Conservation (phyloP, 2,329 filamentous ascomycete species). For the Claviceps pusilla region DNA sequence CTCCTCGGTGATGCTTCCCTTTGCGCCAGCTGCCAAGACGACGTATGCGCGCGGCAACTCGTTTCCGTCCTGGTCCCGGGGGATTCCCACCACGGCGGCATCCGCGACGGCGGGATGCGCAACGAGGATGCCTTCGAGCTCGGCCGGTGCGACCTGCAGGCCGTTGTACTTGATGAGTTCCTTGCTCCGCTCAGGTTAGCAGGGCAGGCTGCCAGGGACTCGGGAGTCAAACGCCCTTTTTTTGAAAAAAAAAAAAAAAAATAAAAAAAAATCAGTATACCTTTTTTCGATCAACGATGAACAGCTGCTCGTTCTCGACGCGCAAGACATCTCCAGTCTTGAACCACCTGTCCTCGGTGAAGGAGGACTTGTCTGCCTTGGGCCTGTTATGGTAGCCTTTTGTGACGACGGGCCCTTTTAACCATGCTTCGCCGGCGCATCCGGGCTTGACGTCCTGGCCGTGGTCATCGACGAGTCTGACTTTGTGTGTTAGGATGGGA, state of each 20-base stretch:
- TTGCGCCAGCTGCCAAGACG: slow-evolving; percentile 12
- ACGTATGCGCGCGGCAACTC: slow-evolving; percentile 33
- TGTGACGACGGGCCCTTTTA: slow-evolving; percentile 45
- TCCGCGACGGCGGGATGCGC: slow-evolving; percentile 32
- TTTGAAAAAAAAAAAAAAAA: neutral
- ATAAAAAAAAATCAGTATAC: neutral
- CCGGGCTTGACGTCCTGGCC: slow-evolving; percentile 24
- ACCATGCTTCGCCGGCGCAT: slow-evolving; percentile 44
- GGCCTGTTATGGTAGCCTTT: slow-evolving; percentile 38
- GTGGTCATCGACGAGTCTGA: slow-evolving; percentile 24
- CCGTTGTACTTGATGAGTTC: slow-evolving; percentile 45
- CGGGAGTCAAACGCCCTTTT: too few relatives aligned
- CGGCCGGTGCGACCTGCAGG: slow-evolving; percentile 51
- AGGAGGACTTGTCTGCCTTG: too few relatives aligned
- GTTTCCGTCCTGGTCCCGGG: slow-evolving; percentile 24
- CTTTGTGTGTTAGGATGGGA: neutral
- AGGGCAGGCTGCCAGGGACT: too few relatives aligned
- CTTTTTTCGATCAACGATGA: too few relatives aligned
- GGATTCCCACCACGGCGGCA: slow-evolving; percentile 46
- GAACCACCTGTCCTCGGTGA: too few relatives aligned
- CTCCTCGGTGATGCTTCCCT: slow-evolving; percentile 11
- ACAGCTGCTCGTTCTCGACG: too few relatives aligned
- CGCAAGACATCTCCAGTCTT: too few relatives aligned
- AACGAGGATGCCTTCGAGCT: slow-evolving; percentile 37
- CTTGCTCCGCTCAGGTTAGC: slow-evolving; percentile 15